Evolutionary conservation across 257 asterid species (phyloP).

Genomic region (Solanum chilense): DNA sequence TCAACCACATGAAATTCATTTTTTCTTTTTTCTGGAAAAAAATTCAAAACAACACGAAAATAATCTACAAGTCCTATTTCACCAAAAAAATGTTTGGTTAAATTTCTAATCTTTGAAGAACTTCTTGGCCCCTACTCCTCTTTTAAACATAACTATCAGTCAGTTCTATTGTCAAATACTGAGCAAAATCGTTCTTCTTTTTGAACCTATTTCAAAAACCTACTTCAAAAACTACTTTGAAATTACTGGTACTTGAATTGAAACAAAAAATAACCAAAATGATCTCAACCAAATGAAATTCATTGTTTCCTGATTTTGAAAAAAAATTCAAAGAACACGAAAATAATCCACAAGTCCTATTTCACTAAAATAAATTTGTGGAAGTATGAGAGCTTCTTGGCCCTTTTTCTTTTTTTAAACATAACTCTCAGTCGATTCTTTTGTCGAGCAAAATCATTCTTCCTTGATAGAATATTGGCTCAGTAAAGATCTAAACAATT

Average conservation of each 20-base stretch:
- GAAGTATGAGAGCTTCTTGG: background rate
- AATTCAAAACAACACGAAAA: background rate
- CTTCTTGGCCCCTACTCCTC: too few species aligned
- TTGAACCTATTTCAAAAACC: too few species aligned
- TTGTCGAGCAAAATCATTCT: too few species aligned
- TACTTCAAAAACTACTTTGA: background rate
- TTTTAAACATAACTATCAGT: too few species aligned
- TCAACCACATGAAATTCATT: background rate
- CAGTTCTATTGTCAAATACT: too few species aligned
- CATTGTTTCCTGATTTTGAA: background rate
- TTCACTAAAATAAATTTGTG: background rate
- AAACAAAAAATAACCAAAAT: background rate
- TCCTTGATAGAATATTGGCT: too few species aligned
- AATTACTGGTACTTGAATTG: background rate
- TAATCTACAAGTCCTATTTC: too few species aligned
- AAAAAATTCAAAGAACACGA: background rate
- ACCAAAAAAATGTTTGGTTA: too few species aligned
- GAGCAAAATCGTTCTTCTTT: too few species aligned
- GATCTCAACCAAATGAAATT: background rate
- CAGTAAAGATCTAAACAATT: too few species aligned
- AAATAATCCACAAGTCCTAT: background rate
- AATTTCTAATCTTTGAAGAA: too few species aligned
- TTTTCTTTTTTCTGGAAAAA: background rate
- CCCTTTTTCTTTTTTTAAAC: background rate
- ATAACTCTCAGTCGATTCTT: too few species aligned